These are phyloP conservation scores for Alternaria burnsii DNA, from an alignment of 2,329 filamentous ascomycete genomes.

Conservation along the genomic window DNA sequence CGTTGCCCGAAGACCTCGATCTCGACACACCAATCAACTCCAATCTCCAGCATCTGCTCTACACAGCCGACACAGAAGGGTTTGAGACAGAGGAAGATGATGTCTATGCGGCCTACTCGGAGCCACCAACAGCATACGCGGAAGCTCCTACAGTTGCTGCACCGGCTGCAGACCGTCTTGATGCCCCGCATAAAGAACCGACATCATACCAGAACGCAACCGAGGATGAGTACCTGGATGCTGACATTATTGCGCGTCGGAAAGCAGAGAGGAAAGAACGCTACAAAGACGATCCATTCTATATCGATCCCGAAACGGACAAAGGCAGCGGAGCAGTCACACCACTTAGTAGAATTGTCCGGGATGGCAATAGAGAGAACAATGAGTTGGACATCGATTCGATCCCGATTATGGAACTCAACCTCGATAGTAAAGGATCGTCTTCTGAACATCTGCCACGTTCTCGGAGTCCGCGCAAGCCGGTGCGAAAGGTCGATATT, in stretches of 20 bases:
- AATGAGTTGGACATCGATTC: slow-evolving; percentile 87
- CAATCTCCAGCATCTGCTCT: slow-evolving; percentile 73
- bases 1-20: slow-evolving; percentile 76
- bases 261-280: slow-evolving; percentile 81
- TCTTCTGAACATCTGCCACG: slow-evolving; percentile 31
- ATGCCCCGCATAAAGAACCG: slow-evolving; percentile 47
- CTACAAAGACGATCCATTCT: slow-evolving; percentile 94
- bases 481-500: slow-evolving; percentile 54
- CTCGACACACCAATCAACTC: slow-evolving; percentile 84
- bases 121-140: slow-evolving; percentile 46
- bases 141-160: slow-evolving; percentile 27
- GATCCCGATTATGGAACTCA: slow-evolving; percentile 94
- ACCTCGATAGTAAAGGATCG: slow-evolving; percentile 64
- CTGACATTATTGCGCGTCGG: slow-evolving; percentile 76
- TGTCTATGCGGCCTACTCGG: slow-evolving; percentile 57
- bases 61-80: slow-evolving; percentile 57
- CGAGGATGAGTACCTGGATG: slow-evolving; percentile 68
- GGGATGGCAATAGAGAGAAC: slow-evolving; percentile 70
- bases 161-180: slow-evolving; percentile 56
- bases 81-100: slow-evolving; percentile 56
- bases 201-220: slow-evolving; percentile 57
- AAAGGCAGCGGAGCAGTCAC: slow-evolving; percentile 70
- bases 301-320: slow-evolving; percentile 70
- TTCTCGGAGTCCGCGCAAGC: slow-evolving; percentile 41
- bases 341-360: slow-evolving; percentile 78